Base-by-base conservation (phyloP, 2,329 filamentous ascomycete genomes). In the Aspergillus sp. region DNA sequence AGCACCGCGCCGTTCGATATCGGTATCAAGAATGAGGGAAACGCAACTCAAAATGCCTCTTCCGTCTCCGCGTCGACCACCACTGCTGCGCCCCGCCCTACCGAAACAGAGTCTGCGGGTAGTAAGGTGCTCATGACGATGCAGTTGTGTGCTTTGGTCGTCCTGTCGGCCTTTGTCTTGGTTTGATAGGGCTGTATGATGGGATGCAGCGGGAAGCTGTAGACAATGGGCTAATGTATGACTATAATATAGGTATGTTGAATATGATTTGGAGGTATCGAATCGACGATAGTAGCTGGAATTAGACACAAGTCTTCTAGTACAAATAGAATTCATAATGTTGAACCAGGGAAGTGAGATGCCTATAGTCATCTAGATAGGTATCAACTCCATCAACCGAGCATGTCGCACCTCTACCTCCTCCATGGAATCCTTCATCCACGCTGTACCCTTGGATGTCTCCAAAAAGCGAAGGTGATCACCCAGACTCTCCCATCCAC, bases 401-500 rank as follows among this genome's bases (percentile, higher is more conserved):
- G 47, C 59, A 55, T 72, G 64, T 43, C 62, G 66, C 19, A 67
- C 58, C 6, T 73, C 70, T 16, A 54, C 57, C 1, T 47, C 58
- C 11, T 62, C 60, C 9, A 68, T 17, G 21, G 52, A 54, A 7
- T 58, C 56, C 25, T 49, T 60, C 11, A 68, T 61, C 53, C 58
- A 56, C 5, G 34, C 49, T 42, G 67, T 67, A 23, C 63, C 62
- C 43, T 62, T 52, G 1, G 52, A 66, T 4, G 65, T 66, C 17
- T 66, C 55, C 5, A 59, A 64, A 59, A 76, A 77, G 0, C 50
- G 60, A 9, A 50, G 16, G 50, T 76, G 70, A 43, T 76, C 61
- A 31, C 71, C 62, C 1, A 72, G 61, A 10, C 59, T 57, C 3
- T 62, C 61, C 74, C 74, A 78, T 0, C 71, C 71, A 23, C 55